Evolutionary conservation across 2,329 filamentous ascomycete genomes (phyloP), one percentile per base, ranked within the genome.

Genomic region (Arthrinium puccinioides): DNA sequence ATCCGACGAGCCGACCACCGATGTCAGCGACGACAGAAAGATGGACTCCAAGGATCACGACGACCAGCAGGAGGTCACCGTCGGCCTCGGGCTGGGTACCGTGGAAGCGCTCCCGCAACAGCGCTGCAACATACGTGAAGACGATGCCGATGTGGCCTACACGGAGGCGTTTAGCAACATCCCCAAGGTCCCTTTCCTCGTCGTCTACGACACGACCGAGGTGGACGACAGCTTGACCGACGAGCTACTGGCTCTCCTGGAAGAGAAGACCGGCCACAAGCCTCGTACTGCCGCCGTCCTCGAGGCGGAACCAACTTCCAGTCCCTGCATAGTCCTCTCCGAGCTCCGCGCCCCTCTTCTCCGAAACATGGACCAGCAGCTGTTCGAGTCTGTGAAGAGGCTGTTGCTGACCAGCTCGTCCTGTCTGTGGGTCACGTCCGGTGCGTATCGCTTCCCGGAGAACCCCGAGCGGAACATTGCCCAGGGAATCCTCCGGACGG

Each of bases 401-500:
- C 20, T 51, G 5, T 24, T 51, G 29, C 41, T 19, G 40, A 41
- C 9, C 38, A 41, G 14, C 34, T 47, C 23, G 20, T 51, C 24
- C 7, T 27, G 16, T 9, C 33, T 36, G 11, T 36, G 33, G 33
- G 33, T 36, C 13, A 36, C 33, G 4, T 5, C 13, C 6, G 33
- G 33, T 4, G 33, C 33, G 11, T 36, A 36, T 6, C 23, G n/a
- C 16, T 28, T 27, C 7, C 23, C 33, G 2, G 33, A 36, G n/a
- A 35, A 28, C 5, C 52, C 53, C 14, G 31, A 39, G 5, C 40
- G 31, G n/a, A 52, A 48, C 35, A 50, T 56, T 44, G 47, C 46
- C 2, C 40, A 50, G 16, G 53, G 53, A 8, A 23, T 56, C n/a
- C 35, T 47, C 23, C 44, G 52, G 11, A 53, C 53, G 4, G 46